phyloP scores from a whole-genome alignment of 495 filamentous ascomycete genomes.

The Penicillium odoratum region DNA sequence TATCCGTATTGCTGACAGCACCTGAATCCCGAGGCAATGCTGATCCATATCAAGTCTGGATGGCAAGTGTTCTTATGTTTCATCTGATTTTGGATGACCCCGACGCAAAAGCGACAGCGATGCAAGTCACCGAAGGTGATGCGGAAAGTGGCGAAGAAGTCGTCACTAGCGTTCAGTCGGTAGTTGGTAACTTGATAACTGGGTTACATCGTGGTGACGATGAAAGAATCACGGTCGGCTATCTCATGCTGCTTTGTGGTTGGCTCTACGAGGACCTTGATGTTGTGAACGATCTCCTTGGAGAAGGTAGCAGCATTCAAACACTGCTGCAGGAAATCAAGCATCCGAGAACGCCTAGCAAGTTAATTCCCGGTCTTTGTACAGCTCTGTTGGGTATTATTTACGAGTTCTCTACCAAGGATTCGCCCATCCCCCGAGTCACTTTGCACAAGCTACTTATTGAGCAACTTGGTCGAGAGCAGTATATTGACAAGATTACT shows the following conservation, averaged over 20 bases:
- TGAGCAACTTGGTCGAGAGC: slow-evolving; percentile 78
- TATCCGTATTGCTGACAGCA: slow-evolving; percentile 73
- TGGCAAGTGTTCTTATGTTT: slow-evolving; percentile 85
- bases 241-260: slow-evolving; percentile 87
- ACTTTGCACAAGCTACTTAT: slow-evolving; percentile 80
- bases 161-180: slow-evolving; percentile 86
- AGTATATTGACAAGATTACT: slow-evolving; percentile 82
- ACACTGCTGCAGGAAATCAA: slow-evolving; percentile 75
- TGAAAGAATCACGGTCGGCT: slow-evolving; percentile 77
- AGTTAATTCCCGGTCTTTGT: slow-evolving; percentile 78
- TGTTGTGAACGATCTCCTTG: slow-evolving; percentile 89
- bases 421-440: slow-evolving; percentile 83
- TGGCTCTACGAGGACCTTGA: slow-evolving; percentile 93
- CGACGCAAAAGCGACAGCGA: slow-evolving; percentile 76
- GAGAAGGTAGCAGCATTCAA: slow-evolving; percentile 91
- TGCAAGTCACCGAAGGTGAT: slow-evolving; percentile 84
- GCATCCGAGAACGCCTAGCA: slow-evolving; percentile 54
- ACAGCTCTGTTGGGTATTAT: slow-evolving; percentile 82
- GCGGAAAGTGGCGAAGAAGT: slow-evolving; percentile 91
- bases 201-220: slow-evolving; percentile 74
- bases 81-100: slow-evolving; percentile 84
- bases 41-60: slow-evolving; percentile 92
- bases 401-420: slow-evolving; percentile 97
- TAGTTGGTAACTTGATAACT: slow-evolving; percentile 78
- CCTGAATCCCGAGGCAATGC: slow-evolving; percentile 55